phyloP scores from a whole-genome alignment of 108 stramenopile species.

The Nitzschia sp. region DNA sequence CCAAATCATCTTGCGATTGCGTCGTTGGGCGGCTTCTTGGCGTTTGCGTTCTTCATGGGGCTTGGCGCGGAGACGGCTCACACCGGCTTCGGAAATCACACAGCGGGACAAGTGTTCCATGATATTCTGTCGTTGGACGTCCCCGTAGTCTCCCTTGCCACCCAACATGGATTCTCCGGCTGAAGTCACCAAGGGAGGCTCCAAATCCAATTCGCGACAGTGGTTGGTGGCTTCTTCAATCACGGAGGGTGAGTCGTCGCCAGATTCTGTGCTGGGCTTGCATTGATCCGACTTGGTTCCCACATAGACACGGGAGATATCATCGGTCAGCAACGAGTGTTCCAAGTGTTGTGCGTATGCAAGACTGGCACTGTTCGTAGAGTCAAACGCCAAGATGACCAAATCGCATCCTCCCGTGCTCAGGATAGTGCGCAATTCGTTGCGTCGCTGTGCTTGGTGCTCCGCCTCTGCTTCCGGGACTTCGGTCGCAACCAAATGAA shows the following conservation, averaged over 20 bases:
- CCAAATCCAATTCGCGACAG: conserved; percentile 62
- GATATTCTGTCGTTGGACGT: conserved; percentile 20
- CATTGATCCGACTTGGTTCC: conserved; percentile 46
- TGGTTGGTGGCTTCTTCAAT: conserved; percentile 48
- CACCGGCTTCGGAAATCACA: conserved; percentile 32
- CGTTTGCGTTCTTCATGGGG: conserved; percentile 68
- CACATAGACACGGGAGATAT: conserved; percentile 68
- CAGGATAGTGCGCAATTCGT: conserved; percentile 40
- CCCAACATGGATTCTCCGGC: conserved; percentile 33
- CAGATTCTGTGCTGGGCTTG: conserved; percentile 13
- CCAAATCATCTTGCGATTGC: conserved; percentile 62
- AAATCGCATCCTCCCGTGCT: conserved; percentile 49
- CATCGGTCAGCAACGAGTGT: conserved; percentile 47
- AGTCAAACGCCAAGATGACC: conserved; percentile 66
- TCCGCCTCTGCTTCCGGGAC: conserved; percentile 49
- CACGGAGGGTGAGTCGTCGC: conserved; percentile 18
- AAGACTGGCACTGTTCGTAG: conserved; percentile 52
- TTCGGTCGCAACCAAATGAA: conserved; percentile 73
- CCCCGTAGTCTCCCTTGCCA: conserved; percentile 23
- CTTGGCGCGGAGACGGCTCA: conserved; percentile 43
- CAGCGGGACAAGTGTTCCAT: conserved; percentile 61
- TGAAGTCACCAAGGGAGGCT: conserved; percentile 60
- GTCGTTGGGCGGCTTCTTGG: conserved; percentile 46
- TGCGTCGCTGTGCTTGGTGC: conserved; percentile 30
- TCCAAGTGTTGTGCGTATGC: conserved; percentile 59